These are phyloP conservation scores for Falciphora oryzae DNA, from an alignment of 2,329 filamentous ascomycete genomes.

Conservation along the genomic window DNA sequence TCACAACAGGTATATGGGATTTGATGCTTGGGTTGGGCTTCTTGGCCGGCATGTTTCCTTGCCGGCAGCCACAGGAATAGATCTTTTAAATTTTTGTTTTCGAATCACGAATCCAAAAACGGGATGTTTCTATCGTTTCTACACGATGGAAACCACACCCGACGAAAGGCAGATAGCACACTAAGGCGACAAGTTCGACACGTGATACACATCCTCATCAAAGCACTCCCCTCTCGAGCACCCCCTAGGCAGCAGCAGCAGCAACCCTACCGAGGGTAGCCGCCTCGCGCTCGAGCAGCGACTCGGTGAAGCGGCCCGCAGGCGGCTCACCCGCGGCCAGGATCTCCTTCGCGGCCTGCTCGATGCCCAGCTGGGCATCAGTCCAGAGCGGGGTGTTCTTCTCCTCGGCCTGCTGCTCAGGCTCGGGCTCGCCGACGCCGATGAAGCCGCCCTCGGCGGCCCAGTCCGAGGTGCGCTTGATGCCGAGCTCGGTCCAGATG, in stretches of 20 bases:
- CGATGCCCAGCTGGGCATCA: constrained; percentile 76
- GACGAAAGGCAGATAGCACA: background rate
- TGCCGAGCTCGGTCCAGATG: constrained; percentile 82
- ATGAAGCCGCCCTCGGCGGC: constrained; percentile 87
- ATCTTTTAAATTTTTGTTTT: background rate
- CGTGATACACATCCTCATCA: background rate
- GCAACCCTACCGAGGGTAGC: constrained; percentile 20
- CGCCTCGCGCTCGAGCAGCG: constrained; percentile 52
- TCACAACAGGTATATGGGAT: background rate
- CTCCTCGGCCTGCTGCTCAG: constrained; percentile 47
- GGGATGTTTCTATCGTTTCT: background rate
- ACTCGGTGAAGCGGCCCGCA: constrained; percentile 45
- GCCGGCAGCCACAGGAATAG: background rate
- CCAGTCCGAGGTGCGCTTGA: constrained; percentile 94
- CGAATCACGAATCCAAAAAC: background rate
- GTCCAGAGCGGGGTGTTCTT: constrained; percentile 70
- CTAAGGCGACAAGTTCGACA: background rate
- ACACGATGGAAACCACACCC: background rate
- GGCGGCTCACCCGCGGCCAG: constrained; percentile 35
- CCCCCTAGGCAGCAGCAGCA: constrained; percentile 17
- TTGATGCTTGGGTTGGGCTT: background rate
- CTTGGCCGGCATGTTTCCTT: background rate
- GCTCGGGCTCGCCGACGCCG: constrained; percentile 72
- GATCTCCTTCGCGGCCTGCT: constrained; percentile 59
- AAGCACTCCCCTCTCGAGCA: too few species aligned